These are phyloP conservation scores for Teratosphaeria nubilosa DNA, from an alignment of 2,329 filamentous ascomycete species.

Conservation along the genomic window DNA sequence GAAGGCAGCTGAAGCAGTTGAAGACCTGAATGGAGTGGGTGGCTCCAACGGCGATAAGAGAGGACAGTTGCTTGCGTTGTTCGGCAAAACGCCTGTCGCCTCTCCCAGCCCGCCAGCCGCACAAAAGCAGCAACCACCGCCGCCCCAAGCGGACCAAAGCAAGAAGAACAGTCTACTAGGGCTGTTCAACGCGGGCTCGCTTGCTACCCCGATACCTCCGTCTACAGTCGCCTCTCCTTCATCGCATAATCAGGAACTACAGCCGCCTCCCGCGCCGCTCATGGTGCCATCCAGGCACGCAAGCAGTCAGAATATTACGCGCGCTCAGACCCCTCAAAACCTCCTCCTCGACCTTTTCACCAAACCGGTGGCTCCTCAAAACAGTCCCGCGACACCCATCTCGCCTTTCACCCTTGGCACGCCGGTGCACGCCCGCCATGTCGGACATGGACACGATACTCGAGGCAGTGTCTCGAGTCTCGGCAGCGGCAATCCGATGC, in stretches of 20 bases:
- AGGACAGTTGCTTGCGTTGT: constrained; percentile 20
- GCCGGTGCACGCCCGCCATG: constrained; percentile 8
- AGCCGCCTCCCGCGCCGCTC: constrained; percentile 17
- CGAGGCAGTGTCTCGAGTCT: background rate
- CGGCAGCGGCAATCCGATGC: background rate
- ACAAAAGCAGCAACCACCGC: background rate
- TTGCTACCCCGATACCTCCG: constrained; percentile 9
- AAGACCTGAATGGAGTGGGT: constrained; percentile 1
- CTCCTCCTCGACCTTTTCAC: constrained; percentile 21
- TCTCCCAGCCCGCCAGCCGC: background rate
- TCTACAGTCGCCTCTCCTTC: background rate
- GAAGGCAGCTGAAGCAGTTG: constrained; percentile 5
- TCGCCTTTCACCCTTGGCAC: constrained; percentile 23
- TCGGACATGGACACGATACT: background rate
- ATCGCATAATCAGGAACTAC: constrained; percentile 1
- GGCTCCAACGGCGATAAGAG: constrained; percentile 12
- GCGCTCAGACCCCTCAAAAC: constrained; percentile 12
- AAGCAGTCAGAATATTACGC: constrained; percentile 1
- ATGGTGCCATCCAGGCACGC: constrained; percentile 15
- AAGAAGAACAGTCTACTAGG: constrained; percentile 6
- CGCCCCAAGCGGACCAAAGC: background rate
- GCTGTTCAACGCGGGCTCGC: constrained; percentile 4
- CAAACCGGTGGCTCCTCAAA: constrained; percentile 4
- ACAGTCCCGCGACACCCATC: constrained; percentile 21
- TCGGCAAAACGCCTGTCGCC: constrained; percentile 11